Evolutionary conservation across 192 early-diverging fungal genomes (phyloP), one percentile per base, ranked within the genome.

Genomic region (Phycomyces nitens): DNA sequence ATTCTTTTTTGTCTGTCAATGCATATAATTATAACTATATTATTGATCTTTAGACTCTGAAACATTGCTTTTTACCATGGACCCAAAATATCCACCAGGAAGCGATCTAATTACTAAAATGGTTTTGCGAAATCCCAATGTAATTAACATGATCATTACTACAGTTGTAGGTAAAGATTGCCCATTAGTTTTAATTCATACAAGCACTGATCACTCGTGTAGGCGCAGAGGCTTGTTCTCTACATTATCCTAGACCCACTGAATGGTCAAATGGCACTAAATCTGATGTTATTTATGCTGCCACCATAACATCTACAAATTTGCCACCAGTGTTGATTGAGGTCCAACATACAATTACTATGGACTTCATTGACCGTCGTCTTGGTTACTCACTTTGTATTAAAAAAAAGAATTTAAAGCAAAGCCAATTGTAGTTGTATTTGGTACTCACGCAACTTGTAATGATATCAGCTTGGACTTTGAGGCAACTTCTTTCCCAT

Each of bases 311-410:
- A 29, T 40, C 55, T 56, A 38, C 29, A 6, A 34, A 16, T 38
- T 56, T 56, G 8, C 54, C 11, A 29, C 54, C 29, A 56, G n/a
- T 56, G 38, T 20, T 56, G 7, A 56, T 40, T 8, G 55, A 56
- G 39, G 29, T 56, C n/a, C 34, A 56, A n/a, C 55, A 56, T 56
- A 56, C 24, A 56, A 56, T 38, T 56, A 56, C 55, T 39, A n/a
- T 38, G 38, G 55, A 56, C 20, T 56, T 38, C 3, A 56, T n/a
- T 56, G 55, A 38, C 29, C 29, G 55, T 56, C 24, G 29, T 56
- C 15, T 56, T 18, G 14, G 39, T 38, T 56, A 56, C 18, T 56
- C 55, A 2, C 15, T 56, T 20, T 56, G 29, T 18, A 38, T 38
- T n/a, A n/a, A 56, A 38, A 56, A 21, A 56, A 56, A 56, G 29